Percentiles rank a stretch among this genome's conserved stretches.
These are phyloP conservation scores for Saccharomycodes ludwigii DNA, from an alignment of 805 yeast genomes.

Conservation along the genomic window DNA sequence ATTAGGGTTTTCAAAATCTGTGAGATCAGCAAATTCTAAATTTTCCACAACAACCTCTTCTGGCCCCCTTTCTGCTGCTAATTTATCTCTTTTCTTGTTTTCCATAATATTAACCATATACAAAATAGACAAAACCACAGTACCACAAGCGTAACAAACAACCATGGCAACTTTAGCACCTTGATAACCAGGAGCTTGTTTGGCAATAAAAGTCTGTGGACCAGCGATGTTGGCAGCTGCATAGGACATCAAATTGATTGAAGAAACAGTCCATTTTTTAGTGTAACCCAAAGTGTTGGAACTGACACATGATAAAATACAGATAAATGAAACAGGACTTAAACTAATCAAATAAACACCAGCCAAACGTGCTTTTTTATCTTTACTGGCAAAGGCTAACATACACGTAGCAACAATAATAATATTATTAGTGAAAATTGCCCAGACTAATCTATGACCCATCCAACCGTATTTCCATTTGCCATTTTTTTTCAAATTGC, in stretches of 20 bases:
- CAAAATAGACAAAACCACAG: slow-evolving; percentile 23
- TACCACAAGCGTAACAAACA: slow-evolving; percentile 32
- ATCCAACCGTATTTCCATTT: slow-evolving; percentile 9
- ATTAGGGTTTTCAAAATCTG: slow-evolving; percentile 30
- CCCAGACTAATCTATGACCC: slow-evolving; percentile 21
- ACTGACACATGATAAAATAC: slow-evolving; percentile 24
- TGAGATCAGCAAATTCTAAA: slow-evolving; percentile 28
- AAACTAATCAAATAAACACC: slow-evolving; percentile 28
- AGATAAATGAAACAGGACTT: slow-evolving; percentile 25
- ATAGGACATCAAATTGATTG: slow-evolving; percentile 49
- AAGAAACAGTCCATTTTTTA: slow-evolving; percentile 52
- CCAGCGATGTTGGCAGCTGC: slow-evolving; percentile 61
- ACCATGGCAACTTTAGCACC: slow-evolving; percentile 44
- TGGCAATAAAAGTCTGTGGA: slow-evolving; percentile 52
- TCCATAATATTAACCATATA: slow-evolving; percentile 23
- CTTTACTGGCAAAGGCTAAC: slow-evolving; percentile 31
- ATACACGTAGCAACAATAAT: slow-evolving; percentile 26
- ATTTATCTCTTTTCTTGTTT: slow-evolving; percentile 31
- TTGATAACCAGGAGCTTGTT: slow-evolving; percentile 45
- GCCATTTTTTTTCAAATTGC: slow-evolving; percentile 8
- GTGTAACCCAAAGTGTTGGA: slow-evolving; percentile 61
- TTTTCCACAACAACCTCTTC: slow-evolving; percentile 10
- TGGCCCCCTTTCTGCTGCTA: slow-evolving; percentile 16
- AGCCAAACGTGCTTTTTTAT: slow-evolving; percentile 26
- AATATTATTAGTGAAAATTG: slow-evolving; percentile 21